phyloP scores from a whole-genome alignment of 2,329 filamentous ascomycete species.

The Clonostachys chloroleuca region DNA sequence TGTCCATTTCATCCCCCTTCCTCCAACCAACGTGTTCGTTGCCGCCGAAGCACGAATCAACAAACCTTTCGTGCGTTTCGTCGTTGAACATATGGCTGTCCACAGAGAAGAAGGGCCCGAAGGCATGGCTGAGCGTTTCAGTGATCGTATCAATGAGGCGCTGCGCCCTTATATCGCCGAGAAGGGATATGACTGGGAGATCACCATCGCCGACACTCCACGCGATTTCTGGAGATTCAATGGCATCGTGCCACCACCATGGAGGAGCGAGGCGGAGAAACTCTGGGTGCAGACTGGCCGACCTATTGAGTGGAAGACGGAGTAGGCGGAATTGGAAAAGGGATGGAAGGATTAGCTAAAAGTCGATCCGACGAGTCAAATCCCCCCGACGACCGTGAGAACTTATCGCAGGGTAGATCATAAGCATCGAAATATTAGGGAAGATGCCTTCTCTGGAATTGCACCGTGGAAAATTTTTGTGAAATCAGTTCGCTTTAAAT shows the following conservation, averaged over 20 bases:
- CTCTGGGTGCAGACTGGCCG: slow-evolving; percentile 14
- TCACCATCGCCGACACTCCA: slow-evolving; percentile 33
- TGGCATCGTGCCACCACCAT: slow-evolving; percentile 27
- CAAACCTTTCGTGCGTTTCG: slow-evolving; percentile 26
- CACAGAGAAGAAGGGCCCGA: slow-evolving; percentile 15
- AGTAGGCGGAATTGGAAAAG: too few species aligned
- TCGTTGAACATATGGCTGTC: slow-evolving; percentile 13
- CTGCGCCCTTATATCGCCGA: slow-evolving; percentile 32
- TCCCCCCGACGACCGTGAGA: too few species aligned
- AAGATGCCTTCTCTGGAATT: too few species aligned
- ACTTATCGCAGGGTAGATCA: too few species aligned
- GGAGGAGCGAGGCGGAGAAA: slow-evolving; percentile 23
- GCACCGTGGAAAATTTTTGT: too few species aligned
- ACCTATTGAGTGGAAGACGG: neutral
- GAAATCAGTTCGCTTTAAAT: too few species aligned
- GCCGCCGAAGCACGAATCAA: slow-evolving; percentile 1
- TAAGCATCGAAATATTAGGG: too few species aligned
- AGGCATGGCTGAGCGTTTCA: slow-evolving; percentile 5
- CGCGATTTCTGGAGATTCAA: slow-evolving; percentile 36
- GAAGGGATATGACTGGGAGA: slow-evolving; percentile 37
- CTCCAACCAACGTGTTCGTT: slow-evolving; percentile 12
- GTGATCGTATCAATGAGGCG: slow-evolving; percentile 14
- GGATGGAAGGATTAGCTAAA: too few species aligned
- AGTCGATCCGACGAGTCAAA: too few species aligned
- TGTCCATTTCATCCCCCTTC: slow-evolving; percentile 27